Evolutionary conservation across 345 rosid genomes (phyloP).

Genomic region (Eucalyptus globulus): DNA sequence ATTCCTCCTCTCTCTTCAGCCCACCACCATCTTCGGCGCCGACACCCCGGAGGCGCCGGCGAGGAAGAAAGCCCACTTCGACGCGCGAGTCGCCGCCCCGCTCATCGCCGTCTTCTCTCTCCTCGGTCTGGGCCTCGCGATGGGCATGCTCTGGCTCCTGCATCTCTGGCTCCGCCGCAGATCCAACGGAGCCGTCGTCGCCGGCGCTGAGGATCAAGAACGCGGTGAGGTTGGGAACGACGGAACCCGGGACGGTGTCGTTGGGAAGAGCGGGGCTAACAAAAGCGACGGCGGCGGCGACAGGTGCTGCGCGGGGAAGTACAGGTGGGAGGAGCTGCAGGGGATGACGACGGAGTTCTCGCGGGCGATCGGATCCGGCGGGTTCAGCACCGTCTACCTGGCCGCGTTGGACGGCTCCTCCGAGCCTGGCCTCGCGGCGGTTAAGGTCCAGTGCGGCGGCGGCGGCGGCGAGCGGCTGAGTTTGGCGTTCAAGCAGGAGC

Average conservation of each 20-base stretch:
- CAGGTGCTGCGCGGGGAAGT: background rate
- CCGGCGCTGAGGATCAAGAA: background rate
- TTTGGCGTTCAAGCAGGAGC: slow-evolving; percentile 56
- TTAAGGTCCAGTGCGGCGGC: slow-evolving; percentile 40
- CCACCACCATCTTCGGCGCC: background rate
- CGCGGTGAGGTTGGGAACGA: background rate
- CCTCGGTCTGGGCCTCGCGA: background rate
- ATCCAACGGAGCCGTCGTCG: background rate
- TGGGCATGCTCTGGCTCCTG: background rate
- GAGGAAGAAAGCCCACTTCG: background rate
- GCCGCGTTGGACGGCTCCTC: slow-evolving; percentile 27
- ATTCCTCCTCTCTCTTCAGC: background rate
- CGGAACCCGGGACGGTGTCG: background rate
- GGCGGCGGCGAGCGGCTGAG: slow-evolving; percentile 50
- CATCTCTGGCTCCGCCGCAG: background rate
- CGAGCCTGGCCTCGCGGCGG: slow-evolving; percentile 22
- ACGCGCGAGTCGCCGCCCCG: background rate
- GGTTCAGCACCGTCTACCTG: slow-evolving; percentile 73
- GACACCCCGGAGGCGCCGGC: background rate
- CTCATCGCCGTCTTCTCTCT: background rate
- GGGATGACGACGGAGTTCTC: slow-evolving; percentile 38
- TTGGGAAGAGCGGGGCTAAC: background rate
- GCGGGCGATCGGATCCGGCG: slow-evolving; percentile 56
- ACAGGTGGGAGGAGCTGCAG: slow-evolving; percentile 18
- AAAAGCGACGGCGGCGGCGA: background rate